These are phyloP conservation scores for Ballota nigra DNA, from an alignment of 257 asterid genomes.

Conservation along the genomic window DNA sequence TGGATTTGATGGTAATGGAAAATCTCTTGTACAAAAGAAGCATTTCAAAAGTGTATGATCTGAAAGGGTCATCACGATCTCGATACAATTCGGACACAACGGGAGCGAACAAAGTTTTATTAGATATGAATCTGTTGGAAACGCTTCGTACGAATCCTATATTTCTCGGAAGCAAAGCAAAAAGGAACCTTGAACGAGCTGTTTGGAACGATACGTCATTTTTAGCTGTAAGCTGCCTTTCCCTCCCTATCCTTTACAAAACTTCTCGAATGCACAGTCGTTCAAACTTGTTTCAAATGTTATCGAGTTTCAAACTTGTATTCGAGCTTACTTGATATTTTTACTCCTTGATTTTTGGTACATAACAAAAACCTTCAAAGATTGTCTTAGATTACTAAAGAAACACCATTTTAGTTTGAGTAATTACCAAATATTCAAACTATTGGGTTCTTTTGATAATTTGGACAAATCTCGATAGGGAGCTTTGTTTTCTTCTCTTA, in stretches of 20 bases:
- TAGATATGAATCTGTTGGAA: slow-evolving; percentile 84
- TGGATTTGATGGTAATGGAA: slow-evolving; percentile 98
- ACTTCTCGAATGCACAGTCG: neutral
- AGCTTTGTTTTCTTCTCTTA: too few relatives aligned
- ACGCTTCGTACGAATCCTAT: slow-evolving; percentile 81
- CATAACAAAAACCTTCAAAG: neutral
- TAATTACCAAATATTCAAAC: neutral
- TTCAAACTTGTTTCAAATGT: neutral
- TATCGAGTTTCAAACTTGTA: too few relatives aligned
- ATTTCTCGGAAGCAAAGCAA: slow-evolving; percentile 87
- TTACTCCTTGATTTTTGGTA: too few relatives aligned
- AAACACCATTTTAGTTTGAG: neutral
- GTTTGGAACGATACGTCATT: slow-evolving; percentile 96
- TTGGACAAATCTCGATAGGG: neutral
- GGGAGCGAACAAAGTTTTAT: slow-evolving; percentile 71
- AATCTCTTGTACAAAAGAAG: slow-evolving; percentile 77
- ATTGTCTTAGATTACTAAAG: neutral
- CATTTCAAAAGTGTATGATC: slow-evolving; percentile 76
- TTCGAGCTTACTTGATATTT: neutral
- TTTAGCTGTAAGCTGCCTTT: slow-evolving; percentile 60
- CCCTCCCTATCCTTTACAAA: neutral
- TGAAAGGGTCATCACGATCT: slow-evolving; percentile 80
- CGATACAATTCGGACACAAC: slow-evolving; percentile 79
- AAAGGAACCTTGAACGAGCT: slow-evolving; percentile 82
- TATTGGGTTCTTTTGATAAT: neutral